Percentiles rank a stretch among this genome's conserved stretches.
Conservation (phyloP, 306 rosid genomes). For the Cicer cuneatum region DNA sequence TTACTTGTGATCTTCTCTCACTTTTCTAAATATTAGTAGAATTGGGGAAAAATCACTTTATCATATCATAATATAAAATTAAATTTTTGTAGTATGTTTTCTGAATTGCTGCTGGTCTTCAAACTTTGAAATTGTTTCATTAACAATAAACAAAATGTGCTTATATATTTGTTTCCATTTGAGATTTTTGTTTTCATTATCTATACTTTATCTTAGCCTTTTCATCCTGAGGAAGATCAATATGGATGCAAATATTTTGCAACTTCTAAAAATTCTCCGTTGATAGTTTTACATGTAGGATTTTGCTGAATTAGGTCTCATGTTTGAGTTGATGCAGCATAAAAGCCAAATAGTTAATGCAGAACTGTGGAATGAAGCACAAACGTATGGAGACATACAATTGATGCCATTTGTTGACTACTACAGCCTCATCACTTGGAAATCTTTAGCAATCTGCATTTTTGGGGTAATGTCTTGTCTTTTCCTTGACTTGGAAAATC, state of each 20-base stretch:
- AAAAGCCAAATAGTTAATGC: slow-evolving; percentile 92
- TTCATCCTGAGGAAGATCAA: slow-evolving; percentile 35
- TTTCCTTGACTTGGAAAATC: slow-evolving; percentile 42
- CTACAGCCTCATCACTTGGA: slow-evolving; percentile 96
- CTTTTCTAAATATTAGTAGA: slow-evolving; percentile 29
- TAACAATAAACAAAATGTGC: slow-evolving; percentile 27
- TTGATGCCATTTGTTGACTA: slow-evolving; percentile 99
- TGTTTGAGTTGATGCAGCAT: slow-evolving; percentile 71
- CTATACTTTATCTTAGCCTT: slow-evolving; percentile 16
- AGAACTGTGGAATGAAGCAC: slow-evolving; percentile 94
- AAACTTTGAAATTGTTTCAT: not conserved
- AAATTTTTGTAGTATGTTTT: not conserved
- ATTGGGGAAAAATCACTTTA: not conserved
- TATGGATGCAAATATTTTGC: slow-evolving; percentile 1
- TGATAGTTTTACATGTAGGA: slow-evolving; percentile 1
- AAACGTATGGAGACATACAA: slow-evolving; percentile 90
- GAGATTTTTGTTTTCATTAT: slow-evolving; percentile 30
- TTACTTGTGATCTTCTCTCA: slow-evolving; percentile 35
- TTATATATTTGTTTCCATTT: slow-evolving; percentile 17
- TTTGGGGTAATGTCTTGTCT: slow-evolving; percentile 76
- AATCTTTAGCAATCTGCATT: slow-evolving; percentile 91
- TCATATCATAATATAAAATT: slow-evolving; percentile 25
- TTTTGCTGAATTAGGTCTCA: slow-evolving; percentile 46
- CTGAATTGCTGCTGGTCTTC: slow-evolving; percentile 32
- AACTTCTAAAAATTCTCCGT: slow-evolving; percentile 23